Percentiles rank a stretch among this genome's conserved stretches.
phyloP scores from a whole-genome alignment of 495 filamentous ascomycete genomes.

The Viridothelium virens region DNA sequence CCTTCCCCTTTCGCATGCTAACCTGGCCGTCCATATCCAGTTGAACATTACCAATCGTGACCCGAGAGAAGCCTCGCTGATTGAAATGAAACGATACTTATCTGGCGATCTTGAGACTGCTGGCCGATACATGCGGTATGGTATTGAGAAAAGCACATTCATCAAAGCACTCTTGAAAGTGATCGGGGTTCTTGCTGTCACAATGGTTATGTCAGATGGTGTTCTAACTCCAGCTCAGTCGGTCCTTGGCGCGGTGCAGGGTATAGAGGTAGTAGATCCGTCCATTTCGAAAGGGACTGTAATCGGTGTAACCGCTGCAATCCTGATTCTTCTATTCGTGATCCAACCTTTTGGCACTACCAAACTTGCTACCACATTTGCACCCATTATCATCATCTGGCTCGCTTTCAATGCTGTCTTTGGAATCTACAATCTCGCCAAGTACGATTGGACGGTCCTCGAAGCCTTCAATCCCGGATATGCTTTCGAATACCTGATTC shows the following conservation, averaged over 20 bases:
- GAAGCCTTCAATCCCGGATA: conserved; percentile 25
- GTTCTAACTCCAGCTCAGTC: conserved; percentile 51
- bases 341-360: conserved; percentile 64
- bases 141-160: conserved; percentile 50
- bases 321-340: conserved; percentile 58
- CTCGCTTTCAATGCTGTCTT: conserved; percentile 57
- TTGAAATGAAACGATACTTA: conserved; percentile 50
- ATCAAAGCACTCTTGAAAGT: conserved; percentile 50
- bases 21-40: conserved; percentile 23
- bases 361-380: conserved; percentile 57
- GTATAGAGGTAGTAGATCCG: conserved; percentile 44
- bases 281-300: conserved; percentile 48
- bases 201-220: conserved; percentile 52
- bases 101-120: conserved; percentile 45
- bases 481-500: conserved; percentile 25
- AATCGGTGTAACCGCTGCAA: conserved; percentile 59
- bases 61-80: conserved; percentile 46
- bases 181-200: conserved; percentile 59
- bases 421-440: conserved; percentile 51
- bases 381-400: conserved; percentile 69
- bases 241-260: conserved; percentile 64
- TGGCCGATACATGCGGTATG: conserved; percentile 46
- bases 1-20: background rate
- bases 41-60: conserved; percentile 50
- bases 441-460: conserved; percentile 20